A percentile compares a stretch with the other conserved stretches of the same genome.
Evolutionary conservation across 495 filamentous ascomycete genomes (phyloP).

Genomic region (Penicillium waksmanii): DNA sequence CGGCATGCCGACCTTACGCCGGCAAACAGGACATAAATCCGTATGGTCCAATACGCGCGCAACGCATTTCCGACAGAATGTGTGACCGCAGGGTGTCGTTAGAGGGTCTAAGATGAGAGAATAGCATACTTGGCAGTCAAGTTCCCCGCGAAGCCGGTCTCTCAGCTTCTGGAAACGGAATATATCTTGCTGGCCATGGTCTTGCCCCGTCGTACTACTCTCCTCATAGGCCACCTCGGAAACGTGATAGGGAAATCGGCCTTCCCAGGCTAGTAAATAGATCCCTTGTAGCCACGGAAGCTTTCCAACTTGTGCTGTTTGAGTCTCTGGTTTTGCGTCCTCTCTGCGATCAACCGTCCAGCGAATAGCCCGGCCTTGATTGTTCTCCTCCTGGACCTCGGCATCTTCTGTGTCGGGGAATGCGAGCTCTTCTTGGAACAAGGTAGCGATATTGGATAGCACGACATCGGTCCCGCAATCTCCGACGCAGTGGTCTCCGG

Average conservation of each 20-base stretch:
- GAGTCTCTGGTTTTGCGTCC: constrained; percentile 3
- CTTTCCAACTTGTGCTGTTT: constrained; percentile 21
- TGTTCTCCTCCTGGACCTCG: constrained; percentile 38
- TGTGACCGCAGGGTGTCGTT: constrained; percentile 87
- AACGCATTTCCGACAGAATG: constrained; percentile 81
- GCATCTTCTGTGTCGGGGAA: constrained; percentile 22
- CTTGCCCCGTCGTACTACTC: constrained; percentile 36
- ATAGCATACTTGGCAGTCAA: constrained; percentile 91
- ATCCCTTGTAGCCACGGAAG: constrained; percentile 31
- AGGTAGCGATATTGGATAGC: constrained; percentile 63
- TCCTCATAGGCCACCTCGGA: constrained; percentile 58
- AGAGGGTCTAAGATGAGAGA: constrained; percentile 75
- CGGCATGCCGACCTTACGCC: constrained; percentile 65
- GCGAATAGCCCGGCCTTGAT: constrained; percentile 45
- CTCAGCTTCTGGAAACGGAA: constrained; percentile 58
- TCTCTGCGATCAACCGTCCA: constrained; percentile 40
- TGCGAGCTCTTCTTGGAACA: constrained; percentile 52
- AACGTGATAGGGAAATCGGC: constrained; percentile 36
- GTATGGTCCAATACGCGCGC: constrained; percentile 75
- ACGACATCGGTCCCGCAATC: constrained; percentile 81
- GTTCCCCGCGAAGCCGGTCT: constrained; percentile 63
- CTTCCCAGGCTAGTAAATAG: constrained; percentile 35
- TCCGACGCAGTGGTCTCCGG: constrained; percentile 69
- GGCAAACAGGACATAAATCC: constrained; percentile 77
- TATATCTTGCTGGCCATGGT: constrained; percentile 53